Conservation (phyloP, 148 eudicot genomes). For the Rhododendron kiyosumense region DNA sequence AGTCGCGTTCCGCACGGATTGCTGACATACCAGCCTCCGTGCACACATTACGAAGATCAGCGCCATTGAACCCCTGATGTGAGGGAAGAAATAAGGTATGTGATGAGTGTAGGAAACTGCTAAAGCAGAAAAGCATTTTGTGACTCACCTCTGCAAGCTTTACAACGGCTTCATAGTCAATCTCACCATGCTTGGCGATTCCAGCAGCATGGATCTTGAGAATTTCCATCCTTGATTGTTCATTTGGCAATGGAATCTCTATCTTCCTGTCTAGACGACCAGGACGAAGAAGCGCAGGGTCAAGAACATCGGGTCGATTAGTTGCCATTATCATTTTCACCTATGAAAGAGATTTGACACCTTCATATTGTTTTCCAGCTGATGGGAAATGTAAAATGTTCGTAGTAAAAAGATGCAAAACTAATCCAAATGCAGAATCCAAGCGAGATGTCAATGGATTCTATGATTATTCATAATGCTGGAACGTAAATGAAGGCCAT, state of each 20-base stretch:
- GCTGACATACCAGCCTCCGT: slow-evolving; percentile 98
- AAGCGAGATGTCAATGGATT: not conserved
- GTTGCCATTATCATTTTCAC: slow-evolving; percentile 99
- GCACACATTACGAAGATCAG: slow-evolving; percentile 87
- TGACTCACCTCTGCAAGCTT: slow-evolving; percentile 85
- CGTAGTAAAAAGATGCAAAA: not conserved
- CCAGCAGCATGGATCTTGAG: slow-evolving; percentile 97
- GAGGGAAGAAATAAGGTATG: not conserved
- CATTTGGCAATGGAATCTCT: slow-evolving; percentile 96
- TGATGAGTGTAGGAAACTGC: not conserved
- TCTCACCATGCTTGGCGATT: slow-evolving; percentile 97
- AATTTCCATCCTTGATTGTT: slow-evolving; percentile 92
- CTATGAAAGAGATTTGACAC: slow-evolving; percentile 14
- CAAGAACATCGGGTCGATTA: slow-evolving; percentile 95
- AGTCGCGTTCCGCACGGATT: slow-evolving; percentile 94
- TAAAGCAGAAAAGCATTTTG: not conserved
- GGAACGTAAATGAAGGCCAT: not conserved
- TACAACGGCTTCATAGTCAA: slow-evolving; percentile 93
- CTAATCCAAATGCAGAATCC: not conserved
- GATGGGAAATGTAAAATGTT: not conserved
- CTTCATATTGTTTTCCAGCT: not conserved
- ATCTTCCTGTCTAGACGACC: slow-evolving; percentile 98
- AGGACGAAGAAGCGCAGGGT: slow-evolving; percentile 99
- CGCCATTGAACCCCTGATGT: slow-evolving; percentile 83
- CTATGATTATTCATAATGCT: not conserved